phyloP scores from a whole-genome alignment of 108 stramenopile species.

The Conticribra guillardii region DNA sequence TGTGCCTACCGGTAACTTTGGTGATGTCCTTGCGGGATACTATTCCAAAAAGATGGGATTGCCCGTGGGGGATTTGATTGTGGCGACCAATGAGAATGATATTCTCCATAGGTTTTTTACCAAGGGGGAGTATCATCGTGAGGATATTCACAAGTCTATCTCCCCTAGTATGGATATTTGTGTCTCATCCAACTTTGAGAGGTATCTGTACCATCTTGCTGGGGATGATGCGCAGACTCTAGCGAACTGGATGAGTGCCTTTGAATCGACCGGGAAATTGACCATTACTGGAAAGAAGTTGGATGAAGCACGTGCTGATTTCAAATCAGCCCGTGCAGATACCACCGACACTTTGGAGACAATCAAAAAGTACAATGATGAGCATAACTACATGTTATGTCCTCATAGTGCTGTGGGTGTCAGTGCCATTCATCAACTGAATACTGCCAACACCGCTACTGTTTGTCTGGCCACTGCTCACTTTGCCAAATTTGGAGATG shows the following conservation, averaged over 20 bases:
- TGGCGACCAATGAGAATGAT: constrained; percentile 99
- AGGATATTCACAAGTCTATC: constrained; percentile 84
- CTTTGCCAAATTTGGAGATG: constrained; percentile 95
- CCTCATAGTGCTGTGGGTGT: constrained; percentile 98
- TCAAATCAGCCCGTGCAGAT: constrained; percentile 84
- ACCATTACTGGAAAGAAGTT: constrained; percentile 81
- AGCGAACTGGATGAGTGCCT: constrained; percentile 88
- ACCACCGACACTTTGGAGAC: constrained; percentile 83
- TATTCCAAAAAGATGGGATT: constrained; percentile 99
- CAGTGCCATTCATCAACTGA: constrained; percentile 78
- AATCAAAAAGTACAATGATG: constrained; percentile 83
- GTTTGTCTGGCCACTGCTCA: constrained; percentile 97
- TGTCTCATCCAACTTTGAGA: constrained; percentile 97
- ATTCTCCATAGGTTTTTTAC: constrained; percentile 98
- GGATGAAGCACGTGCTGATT: constrained; percentile 83
- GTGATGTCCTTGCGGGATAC: constrained; percentile 97
- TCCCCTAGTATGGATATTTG: constrained; percentile 99
- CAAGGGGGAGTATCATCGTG: constrained; percentile 92
- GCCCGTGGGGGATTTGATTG: constrained; percentile 92
- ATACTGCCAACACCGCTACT: constrained; percentile 59
- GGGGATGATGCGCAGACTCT: constrained; percentile 88
- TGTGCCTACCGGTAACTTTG: constrained; percentile 99
- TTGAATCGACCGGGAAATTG: constrained; percentile 93
- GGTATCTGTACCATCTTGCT: constrained; percentile 94
- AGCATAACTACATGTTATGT: constrained; percentile 92